A percentile compares a stretch with the other conserved stretches of the same genome.
Conservation (phyloP, 805 yeast species). For the Metschnikowia similis region DNA sequence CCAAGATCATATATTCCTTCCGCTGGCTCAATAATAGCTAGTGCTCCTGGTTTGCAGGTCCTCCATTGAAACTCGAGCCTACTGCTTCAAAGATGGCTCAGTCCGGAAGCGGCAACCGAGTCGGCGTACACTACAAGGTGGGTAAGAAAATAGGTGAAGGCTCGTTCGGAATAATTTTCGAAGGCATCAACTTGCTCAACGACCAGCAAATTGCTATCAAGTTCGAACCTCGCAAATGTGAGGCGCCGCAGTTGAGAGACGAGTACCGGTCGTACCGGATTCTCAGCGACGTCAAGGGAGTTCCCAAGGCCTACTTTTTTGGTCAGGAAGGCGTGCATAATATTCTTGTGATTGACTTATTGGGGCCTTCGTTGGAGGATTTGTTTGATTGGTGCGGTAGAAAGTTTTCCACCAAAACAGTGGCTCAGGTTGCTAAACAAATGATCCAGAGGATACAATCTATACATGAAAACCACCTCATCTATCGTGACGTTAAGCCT, state of each 20-base stretch:
- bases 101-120: conserved; percentile 54
- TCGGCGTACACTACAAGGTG: conserved; percentile 93
- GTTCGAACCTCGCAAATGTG: conserved; percentile 94
- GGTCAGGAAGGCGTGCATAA: conserved; percentile 98
- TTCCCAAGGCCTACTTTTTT: conserved; percentile 95
- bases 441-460: conserved; percentile 85
- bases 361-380: conserved; percentile 96
- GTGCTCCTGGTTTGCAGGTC: neutral
- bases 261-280: conserved; percentile 95
- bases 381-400: conserved; percentile 98
- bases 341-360: conserved; percentile 85
- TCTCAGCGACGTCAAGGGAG: conserved; percentile 74
- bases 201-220: conserved; percentile 94
- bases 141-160: conserved; percentile 99
- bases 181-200: conserved; percentile 88
- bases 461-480: conserved; percentile 84
- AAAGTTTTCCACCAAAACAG: conserved; percentile 80
- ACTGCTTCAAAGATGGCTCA: conserved; percentile 27
- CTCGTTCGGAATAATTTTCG: conserved; percentile 95
- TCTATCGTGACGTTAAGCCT: conserved; percentile 95
- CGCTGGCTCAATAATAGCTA: neutral
- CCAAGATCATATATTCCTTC: neutral
- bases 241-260: conserved; percentile 95
- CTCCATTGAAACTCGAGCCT: neutral
- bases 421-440: conserved; percentile 89